Conservation (phyloP, 2,329 filamentous ascomycete genomes). For the Hymenoscyphus repandus region DNA sequence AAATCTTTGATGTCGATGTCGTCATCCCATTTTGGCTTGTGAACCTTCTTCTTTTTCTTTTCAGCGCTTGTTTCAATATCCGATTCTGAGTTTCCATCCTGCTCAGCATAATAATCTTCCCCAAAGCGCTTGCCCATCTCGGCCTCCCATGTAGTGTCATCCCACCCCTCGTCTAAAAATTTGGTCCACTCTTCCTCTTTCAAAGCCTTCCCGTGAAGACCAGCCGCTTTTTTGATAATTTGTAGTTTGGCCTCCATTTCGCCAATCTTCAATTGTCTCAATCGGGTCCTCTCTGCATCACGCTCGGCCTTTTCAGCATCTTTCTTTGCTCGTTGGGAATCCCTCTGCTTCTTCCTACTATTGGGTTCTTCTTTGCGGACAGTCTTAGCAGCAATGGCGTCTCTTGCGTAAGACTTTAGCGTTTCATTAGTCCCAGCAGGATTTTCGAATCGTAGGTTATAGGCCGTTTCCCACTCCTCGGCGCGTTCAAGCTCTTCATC, state of each 20-base stretch:
- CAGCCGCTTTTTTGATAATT: constrained; percentile 85
- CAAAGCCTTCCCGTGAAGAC: constrained; percentile 60
- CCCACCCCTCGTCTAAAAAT: constrained; percentile 83
- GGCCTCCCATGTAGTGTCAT: constrained; percentile 82
- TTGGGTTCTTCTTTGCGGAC: constrained; percentile 80
- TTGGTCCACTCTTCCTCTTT: constrained; percentile 77
- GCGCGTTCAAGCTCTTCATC: constrained; percentile 65
- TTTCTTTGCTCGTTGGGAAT: constrained; percentile 70
- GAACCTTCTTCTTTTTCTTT: constrained; percentile 56
- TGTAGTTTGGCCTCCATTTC: constrained; percentile 82
- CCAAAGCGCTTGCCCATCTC: constrained; percentile 88
- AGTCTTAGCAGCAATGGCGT: constrained; percentile 73
- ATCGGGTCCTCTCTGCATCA: constrained; percentile 73
- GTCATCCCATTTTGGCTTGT: constrained; percentile 91
- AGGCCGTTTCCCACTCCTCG: constrained; percentile 85
- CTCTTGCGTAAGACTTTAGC: constrained; percentile 82
- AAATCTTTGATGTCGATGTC: constrained; percentile 97
- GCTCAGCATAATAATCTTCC: constrained; percentile 80
- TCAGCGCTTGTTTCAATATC: constrained; percentile 40
- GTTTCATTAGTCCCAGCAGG: constrained; percentile 83
- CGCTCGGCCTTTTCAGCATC: constrained; percentile 72
- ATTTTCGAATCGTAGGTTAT: constrained; percentile 95
- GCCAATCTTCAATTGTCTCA: constrained; percentile 85
- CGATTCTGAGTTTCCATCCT: constrained; percentile 58
- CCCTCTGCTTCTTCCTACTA: constrained; percentile 70